phyloP scores from a whole-genome alignment of 2,329 filamentous ascomycete species.

The Scedosporium minutisporum region DNA sequence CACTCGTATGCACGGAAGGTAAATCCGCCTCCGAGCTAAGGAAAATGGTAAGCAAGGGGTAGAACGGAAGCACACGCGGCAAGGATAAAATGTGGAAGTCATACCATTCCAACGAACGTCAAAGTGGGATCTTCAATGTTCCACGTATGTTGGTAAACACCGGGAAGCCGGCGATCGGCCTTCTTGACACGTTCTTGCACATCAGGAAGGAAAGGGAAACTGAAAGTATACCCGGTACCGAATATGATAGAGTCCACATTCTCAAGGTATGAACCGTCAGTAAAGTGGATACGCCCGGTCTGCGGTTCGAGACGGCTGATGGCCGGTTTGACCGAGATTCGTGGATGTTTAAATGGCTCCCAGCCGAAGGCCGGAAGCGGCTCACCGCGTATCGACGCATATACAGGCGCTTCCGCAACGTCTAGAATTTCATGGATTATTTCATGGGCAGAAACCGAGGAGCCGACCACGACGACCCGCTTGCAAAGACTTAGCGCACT shows the following conservation, averaged over 20 bases:
- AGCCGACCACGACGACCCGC: conserved; percentile 46
- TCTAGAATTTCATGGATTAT: conserved; percentile 42
- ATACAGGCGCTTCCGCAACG: conserved; percentile 34
- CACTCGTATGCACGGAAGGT: conserved; percentile 28
- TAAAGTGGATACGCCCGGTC: conserved; percentile 29
- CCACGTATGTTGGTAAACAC: conserved; percentile 26
- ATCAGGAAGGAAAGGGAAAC: conserved; percentile 41
- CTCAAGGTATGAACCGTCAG: conserved; percentile 36
- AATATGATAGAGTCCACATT: conserved; percentile 49
- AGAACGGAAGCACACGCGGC: background rate
- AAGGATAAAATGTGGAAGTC: conserved; percentile 1
- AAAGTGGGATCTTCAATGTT: conserved; percentile 24
- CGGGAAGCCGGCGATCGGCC: conserved; percentile 20
- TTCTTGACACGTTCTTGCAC: conserved; percentile 33
- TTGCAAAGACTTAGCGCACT: no score
- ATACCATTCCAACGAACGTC: conserved; percentile 25
- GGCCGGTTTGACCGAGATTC: conserved; percentile 31
- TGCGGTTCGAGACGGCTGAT: conserved; percentile 28
- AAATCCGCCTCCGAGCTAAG: conserved; percentile 23
- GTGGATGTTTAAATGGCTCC: conserved; percentile 45
- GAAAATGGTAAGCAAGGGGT: background rate
- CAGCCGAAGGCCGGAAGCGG: conserved; percentile 43
- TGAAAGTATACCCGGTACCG: conserved; percentile 51
- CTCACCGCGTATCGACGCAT: conserved; percentile 33
- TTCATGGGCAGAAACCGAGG: conserved; percentile 47